Conservation (phyloP, 345 rosid species). For the Erysimum cheiranthoides region DNA sequence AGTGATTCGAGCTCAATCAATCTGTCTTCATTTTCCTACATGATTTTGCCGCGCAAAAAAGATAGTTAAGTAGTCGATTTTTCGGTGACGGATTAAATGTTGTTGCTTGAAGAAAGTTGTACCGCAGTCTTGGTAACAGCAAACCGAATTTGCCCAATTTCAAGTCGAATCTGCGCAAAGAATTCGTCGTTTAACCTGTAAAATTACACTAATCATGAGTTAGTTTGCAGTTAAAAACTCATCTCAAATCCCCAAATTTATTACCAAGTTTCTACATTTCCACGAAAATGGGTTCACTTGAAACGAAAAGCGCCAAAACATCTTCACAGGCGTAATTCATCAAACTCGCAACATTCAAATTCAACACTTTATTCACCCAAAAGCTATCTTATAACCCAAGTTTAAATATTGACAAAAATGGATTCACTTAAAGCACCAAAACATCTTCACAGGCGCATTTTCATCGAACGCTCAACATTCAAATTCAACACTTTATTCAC, state of each 20-base stretch:
- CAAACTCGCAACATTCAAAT: slow-evolving; percentile 5
- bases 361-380: background rate
- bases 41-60: slow-evolving; percentile 17
- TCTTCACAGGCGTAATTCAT: background rate
- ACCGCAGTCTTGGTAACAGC: slow-evolving; percentile 88
- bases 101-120: background rate
- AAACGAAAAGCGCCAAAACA: background rate
- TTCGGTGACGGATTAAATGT: background rate
- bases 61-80: background rate
- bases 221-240: background rate
- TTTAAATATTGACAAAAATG: background rate
- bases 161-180: slow-evolving; percentile 69
- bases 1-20: slow-evolving; percentile 86
- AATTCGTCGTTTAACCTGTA: slow-evolving; percentile 72
- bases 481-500: no score
- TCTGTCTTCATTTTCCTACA: slow-evolving; percentile 78
- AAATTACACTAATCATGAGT: slow-evolving; percentile 22
- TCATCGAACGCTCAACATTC: no score
- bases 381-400: background rate
- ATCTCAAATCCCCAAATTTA: background rate
- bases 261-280: background rate
- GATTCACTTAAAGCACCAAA: background rate
- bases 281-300: background rate
- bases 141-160: slow-evolving; percentile 89
- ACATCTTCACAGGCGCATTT: no score